Evolutionary conservation across 371 early-diverging fungal genomes (phyloP).

Genomic region (Apophysomyces variabilis): DNA sequence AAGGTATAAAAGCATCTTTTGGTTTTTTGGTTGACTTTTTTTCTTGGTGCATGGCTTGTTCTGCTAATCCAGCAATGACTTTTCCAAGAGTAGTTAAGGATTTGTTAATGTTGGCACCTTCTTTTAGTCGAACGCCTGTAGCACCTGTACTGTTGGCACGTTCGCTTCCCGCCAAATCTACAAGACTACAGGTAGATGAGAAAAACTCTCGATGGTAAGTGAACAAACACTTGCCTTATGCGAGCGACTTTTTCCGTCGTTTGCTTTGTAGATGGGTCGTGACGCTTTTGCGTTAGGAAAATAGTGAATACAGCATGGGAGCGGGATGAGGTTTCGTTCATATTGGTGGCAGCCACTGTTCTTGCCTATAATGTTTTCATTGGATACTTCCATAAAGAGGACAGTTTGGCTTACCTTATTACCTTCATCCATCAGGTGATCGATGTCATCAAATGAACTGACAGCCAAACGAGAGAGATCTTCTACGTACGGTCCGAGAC

Average conservation of each 20-base stretch:
- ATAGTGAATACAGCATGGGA: conserved; percentile 96
- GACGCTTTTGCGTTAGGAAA: conserved; percentile 71
- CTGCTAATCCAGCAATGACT: conserved; percentile 95
- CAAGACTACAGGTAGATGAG: conserved; percentile 56
- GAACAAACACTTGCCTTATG: conserved; percentile 51
- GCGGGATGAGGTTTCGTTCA: conserved; percentile 94
- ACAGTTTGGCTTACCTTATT: conserved; percentile 62
- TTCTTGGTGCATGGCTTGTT: conserved; percentile 57
- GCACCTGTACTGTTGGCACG: conserved; percentile 95
- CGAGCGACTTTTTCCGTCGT: conserved; percentile 80
- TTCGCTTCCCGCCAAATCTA: conserved; percentile 96
- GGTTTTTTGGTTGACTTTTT: conserved; percentile 56
- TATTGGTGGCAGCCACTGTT: conserved; percentile 94
- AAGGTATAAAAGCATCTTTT: conserved; percentile 77
- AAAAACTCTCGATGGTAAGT: conserved; percentile 6
- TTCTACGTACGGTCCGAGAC: conserved; percentile 91
- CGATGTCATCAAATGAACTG: conserved; percentile 76
- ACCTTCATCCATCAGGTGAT: conserved; percentile 86
- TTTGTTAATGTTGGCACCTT: conserved; percentile 99
- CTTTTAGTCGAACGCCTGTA: conserved; percentile 95
- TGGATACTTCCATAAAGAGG: conserved; percentile 1
- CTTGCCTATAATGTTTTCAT: conserved; percentile 55
- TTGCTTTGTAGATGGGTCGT: conserved; percentile 65
- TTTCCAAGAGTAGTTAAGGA: conserved; percentile 95
- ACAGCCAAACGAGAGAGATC: conserved; percentile 87